phyloP scores from a whole-genome alignment of 1,284 basidiomycete genomes.

The Pseudozyma hubeiensis region DNA sequence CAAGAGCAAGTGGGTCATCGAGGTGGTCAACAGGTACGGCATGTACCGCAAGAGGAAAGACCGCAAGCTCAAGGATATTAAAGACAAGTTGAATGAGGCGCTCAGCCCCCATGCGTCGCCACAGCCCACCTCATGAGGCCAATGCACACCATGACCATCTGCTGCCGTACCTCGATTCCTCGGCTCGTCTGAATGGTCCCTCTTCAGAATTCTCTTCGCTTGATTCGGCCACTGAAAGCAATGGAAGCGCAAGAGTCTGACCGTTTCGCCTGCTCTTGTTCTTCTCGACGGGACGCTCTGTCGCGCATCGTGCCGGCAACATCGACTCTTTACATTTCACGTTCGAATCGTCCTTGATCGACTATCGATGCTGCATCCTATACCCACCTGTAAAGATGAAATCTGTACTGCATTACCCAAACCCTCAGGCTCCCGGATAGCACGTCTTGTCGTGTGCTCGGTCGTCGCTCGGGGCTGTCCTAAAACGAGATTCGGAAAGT shows the following conservation, averaged over 20 bases:
- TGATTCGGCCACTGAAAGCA: too few relatives aligned
- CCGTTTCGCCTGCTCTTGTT: too few relatives aligned
- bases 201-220: too few relatives aligned
- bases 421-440: background rate
- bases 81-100: conserved; percentile 24
- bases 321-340: too few relatives aligned
- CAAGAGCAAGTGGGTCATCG: conserved; percentile 52
- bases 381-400: conserved; percentile 28
- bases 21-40: conserved; percentile 52
- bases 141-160: background rate
- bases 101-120: conserved; percentile 17
- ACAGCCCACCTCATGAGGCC: conserved; percentile 22
- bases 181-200: too few relatives aligned
- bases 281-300: too few relatives aligned
- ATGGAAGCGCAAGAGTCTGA: too few relatives aligned
- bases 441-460: background rate
- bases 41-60: conserved; percentile 52
- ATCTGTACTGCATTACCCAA: background rate
- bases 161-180: too few relatives aligned
- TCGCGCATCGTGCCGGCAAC: background rate
- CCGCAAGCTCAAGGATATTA: conserved; percentile 37
- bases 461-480: background rate
- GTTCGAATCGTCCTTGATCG: background rate
- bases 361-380: conserved; percentile 3
- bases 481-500: background rate